Evolutionary conservation across 2,329 filamentous ascomycete species (phyloP).

Genomic region (Rutstroemia sp.): DNA sequence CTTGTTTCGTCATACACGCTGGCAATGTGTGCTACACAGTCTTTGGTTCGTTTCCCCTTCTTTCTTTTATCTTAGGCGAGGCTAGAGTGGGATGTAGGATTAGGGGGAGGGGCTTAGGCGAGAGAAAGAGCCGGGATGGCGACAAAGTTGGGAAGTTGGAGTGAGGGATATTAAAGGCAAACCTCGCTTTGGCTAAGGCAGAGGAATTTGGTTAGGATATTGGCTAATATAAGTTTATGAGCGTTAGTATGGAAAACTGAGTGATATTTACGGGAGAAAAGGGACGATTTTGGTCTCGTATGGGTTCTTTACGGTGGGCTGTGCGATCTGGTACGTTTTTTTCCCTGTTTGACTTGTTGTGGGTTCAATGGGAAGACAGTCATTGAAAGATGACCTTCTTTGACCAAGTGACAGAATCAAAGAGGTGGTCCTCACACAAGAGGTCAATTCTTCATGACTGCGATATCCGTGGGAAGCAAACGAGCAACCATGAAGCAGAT

Average conservation of each 20-base stretch:
- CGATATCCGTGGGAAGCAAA: neutral
- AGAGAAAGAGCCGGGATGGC: no score
- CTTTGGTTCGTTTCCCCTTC: constrained; percentile 34
- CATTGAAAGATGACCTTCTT: neutral
- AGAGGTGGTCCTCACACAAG: no score
- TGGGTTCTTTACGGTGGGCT: constrained; percentile 38
- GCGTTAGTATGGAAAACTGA: constrained; percentile 38
- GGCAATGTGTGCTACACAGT: constrained; percentile 44
- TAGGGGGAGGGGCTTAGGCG: neutral
- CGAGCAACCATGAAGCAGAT: neutral
- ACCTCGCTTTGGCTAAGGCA: no score
- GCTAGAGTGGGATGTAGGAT: neutral
- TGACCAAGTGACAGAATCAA: neutral
- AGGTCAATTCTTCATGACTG: no score
- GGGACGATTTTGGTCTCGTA: neutral
- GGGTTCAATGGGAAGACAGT: neutral
- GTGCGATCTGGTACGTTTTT: constrained; percentile 34
- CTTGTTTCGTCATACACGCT: constrained; percentile 45
- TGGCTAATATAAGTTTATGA: neutral
- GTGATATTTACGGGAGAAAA: constrained; percentile 39
- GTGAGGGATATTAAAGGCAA: no score
- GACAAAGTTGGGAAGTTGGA: neutral
- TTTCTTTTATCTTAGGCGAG: no score
- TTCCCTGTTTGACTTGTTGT: constrained; percentile 11
- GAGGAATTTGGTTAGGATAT: no score